Evolutionary conservation across 2,329 filamentous ascomycete genomes (phyloP).

Genomic region (Ophiostoma australiae): DNA sequence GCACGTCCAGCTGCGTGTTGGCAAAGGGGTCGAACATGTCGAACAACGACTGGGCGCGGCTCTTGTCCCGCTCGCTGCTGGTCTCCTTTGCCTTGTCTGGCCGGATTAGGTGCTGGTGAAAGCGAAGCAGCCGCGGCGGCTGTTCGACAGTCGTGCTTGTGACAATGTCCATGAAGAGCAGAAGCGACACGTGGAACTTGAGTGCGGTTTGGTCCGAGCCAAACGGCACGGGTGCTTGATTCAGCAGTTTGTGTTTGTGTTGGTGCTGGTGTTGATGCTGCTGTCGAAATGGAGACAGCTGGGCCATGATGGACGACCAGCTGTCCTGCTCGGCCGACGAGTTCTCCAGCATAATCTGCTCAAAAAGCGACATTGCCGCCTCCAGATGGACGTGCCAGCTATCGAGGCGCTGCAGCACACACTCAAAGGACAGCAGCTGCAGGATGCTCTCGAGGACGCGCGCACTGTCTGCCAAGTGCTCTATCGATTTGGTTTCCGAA

Average conservation of each 20-base stretch:
- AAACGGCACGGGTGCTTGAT: constrained; percentile 24
- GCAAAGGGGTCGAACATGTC: not conserved
- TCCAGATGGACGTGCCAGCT: constrained; percentile 43
- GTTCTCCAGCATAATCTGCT: constrained; percentile 31
- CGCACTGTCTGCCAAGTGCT: constrained; percentile 29
- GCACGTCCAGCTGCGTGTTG: constrained; percentile 37
- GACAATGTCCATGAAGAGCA: constrained; percentile 38
- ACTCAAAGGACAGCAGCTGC: constrained; percentile 42
- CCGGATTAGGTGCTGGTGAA: constrained; percentile 32
- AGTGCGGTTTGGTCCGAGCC: constrained; percentile 35
- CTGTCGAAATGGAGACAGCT: constrained; percentile 24
- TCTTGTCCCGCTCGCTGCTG: not conserved
- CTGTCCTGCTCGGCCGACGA: constrained; percentile 23
- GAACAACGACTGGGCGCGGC: not conserved
- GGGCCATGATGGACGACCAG: constrained; percentile 27
- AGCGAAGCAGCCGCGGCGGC: constrained; percentile 35
- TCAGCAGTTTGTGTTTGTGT: not conserved
- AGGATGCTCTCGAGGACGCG: constrained; percentile 39
- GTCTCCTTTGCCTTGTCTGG: constrained; percentile 28
- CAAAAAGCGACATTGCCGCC: constrained; percentile 41
- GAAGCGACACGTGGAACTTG: constrained; percentile 34
- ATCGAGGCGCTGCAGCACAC: constrained; percentile 34
- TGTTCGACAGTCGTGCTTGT: constrained; percentile 34
- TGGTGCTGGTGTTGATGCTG: too few species aligned
- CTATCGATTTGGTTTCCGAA: not conserved